These are phyloP conservation scores for Aureobasidium sp. DNA, from an alignment of 2,329 filamentous ascomycete genomes.

Conservation along the genomic window DNA sequence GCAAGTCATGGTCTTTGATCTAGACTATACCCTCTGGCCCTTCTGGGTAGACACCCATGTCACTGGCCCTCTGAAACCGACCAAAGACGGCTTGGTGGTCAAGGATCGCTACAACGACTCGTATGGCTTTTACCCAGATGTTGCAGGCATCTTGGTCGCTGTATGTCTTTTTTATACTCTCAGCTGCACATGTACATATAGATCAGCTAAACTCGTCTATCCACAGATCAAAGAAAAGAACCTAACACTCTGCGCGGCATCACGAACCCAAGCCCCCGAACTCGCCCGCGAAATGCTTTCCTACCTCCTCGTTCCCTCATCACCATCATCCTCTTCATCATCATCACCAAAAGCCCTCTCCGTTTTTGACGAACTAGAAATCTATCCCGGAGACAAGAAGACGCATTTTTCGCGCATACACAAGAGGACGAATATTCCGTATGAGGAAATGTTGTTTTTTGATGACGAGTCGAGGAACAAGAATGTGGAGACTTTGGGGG, in stretches of 20 bases:
- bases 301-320: slow-evolving; percentile 53
- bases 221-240: slow-evolving; percentile 40
- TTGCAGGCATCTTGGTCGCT: slow-evolving; percentile 33
- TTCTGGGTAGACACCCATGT: slow-evolving; percentile 98
- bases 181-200: background rate
- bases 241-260: slow-evolving; percentile 63
- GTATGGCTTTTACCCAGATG: slow-evolving; percentile 41
- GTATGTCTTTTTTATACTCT: slow-evolving; percentile 17
- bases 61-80: slow-evolving; percentile 57
- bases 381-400: slow-evolving; percentile 72
- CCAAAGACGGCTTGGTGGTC: slow-evolving; percentile 37
- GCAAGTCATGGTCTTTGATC: slow-evolving; percentile 80
- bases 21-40: slow-evolving; percentile 98
- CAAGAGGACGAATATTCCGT: slow-evolving; percentile 60
- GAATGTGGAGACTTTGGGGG: slow-evolving; percentile 71
- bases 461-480: slow-evolving; percentile 83
- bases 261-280: slow-evolving; percentile 70
- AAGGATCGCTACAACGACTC: slow-evolving; percentile 43
- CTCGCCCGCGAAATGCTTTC: slow-evolving; percentile 74
- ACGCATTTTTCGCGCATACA: slow-evolving; percentile 71
- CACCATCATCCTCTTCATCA: slow-evolving; percentile 32
- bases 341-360: slow-evolving; percentile 32
- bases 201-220: slow-evolving; percentile 32
- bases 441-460: slow-evolving; percentile 88
- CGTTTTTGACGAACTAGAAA: slow-evolving; percentile 51